Evolutionary conservation across 2,329 filamentous ascomycete species (phyloP), one percentile per base, ranked within the genome.

Genomic region (Coleophoma cylindrospora): DNA sequence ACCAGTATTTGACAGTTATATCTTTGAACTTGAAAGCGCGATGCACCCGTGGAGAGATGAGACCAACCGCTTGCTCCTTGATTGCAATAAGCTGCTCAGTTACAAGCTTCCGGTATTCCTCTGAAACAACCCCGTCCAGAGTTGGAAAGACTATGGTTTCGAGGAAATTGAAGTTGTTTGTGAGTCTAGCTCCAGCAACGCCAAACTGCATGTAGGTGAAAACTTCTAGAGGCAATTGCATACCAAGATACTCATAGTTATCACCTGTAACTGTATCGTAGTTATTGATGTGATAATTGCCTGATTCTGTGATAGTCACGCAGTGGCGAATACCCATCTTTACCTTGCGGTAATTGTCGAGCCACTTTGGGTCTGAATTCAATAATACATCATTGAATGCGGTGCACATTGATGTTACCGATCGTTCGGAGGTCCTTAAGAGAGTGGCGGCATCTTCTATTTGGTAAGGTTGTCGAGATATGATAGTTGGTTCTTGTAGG

Each of bases 161-260:
- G 56, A 86, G 83, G 48, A 89, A 86, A 4, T 89, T 87, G 59
- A 96, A 82, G 79, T 85, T 92, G 65, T 87, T 89, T 12, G 95
- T 78, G 36, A 96, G 76, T 44, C 89, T 83, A 21, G 90, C 77
- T 27, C 89, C 83, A 56, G 97, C 82, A 40, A 96, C 73, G 34
- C 90, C 94, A 47, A 81, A 84, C 51, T 90, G 91, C 45, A 96
- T 76, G 66, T 97, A 97, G 67, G 90, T 87, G 66, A 92, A 91
- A 15, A 97, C 75, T 68, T 99, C 94, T 38, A 91, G 84, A 0
- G 94, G 91, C 5, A 99, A 75, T 52, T 91, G 87, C 52, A 95
- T 81, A n/a, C 91, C 91, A 54, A 96, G 81, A 64, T 96, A 91
- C 62, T 92, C 86, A 64, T 95, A 89, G 57, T 94, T 85, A 64